A percentile compares a stretch with the other conserved stretches of the same genome.
Conservation (phyloP, 2,329 filamentous ascomycete species). For the Rutstroemia sydowiana region DNA sequence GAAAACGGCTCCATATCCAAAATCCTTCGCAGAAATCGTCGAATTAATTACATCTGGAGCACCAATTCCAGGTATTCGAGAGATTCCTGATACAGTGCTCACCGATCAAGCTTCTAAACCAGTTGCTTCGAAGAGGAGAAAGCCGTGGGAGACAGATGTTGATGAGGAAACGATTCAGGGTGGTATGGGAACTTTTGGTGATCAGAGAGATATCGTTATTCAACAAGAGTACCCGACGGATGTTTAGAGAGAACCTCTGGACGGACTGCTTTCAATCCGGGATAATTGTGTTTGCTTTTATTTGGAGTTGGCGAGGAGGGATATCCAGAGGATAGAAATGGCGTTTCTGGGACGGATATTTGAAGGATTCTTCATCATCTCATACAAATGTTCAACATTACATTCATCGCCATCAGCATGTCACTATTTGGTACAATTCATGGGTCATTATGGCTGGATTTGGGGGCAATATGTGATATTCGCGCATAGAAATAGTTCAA, state of each 20-base stretch:
- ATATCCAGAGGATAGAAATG: too few species aligned
- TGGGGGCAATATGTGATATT: too few species aligned
- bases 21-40: constrained; percentile 77
- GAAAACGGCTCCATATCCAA: constrained; percentile 64
- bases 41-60: constrained; percentile 76
- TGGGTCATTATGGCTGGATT: too few species aligned
- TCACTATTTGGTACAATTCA: too few species aligned
- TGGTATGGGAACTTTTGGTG: constrained; percentile 16
- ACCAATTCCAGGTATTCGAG: constrained; percentile 77
- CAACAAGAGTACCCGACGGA: constrained; percentile 7
- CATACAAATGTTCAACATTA: too few species aligned
- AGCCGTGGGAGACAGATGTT: constrained; percentile 72
- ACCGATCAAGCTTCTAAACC: constrained; percentile 52
- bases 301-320: too few species aligned
- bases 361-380: too few species aligned
- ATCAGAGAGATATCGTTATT: constrained; percentile 8
- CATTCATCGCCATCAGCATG: too few species aligned
- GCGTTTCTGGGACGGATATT: too few species aligned
- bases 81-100: constrained; percentile 76
- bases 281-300: too few species aligned
- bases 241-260: neutral
- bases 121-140: constrained; percentile 36
- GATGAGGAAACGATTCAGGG: constrained; percentile 21
- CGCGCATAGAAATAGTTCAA: too few species aligned
- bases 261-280: too few species aligned